Conservation (phyloP, 2,329 filamentous ascomycete species). For the Trichophyton equinum region DNA sequence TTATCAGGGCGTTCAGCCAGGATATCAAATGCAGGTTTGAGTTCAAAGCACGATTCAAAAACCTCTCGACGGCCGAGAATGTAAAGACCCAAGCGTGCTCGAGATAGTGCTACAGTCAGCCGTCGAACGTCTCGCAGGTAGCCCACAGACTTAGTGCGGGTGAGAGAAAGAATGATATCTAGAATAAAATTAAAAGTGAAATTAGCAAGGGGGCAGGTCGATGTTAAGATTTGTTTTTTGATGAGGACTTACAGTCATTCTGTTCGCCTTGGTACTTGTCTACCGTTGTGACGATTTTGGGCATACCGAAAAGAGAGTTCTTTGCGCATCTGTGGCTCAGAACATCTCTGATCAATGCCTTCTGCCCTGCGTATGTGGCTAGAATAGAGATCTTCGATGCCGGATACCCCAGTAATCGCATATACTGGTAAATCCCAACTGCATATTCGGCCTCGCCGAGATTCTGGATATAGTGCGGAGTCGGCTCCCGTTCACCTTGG, state of each 20-base stretch:
- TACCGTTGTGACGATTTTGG: constrained; percentile 81
- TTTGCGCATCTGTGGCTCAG: constrained; percentile 68
- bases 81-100: constrained; percentile 82
- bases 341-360: constrained; percentile 77
- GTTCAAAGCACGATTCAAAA: constrained; percentile 79
- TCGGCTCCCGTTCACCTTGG: constrained; percentile 74
- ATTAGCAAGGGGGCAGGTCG: not conserved
- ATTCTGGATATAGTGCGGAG: constrained; percentile 92
- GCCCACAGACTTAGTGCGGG: constrained; percentile 74
- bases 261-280: constrained; percentile 99
- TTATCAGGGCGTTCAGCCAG: constrained; percentile 69
- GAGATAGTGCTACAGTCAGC: constrained; percentile 85
- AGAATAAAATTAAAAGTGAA: not conserved
- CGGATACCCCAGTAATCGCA: constrained; percentile 89
- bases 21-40: constrained; percentile 72
- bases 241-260: constrained; percentile 61
- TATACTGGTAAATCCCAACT: constrained; percentile 91
- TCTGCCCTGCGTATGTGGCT: constrained; percentile 86
- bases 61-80: constrained; percentile 77
- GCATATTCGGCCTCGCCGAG: constrained; percentile 94
- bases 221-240: not conserved
- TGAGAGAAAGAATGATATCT: constrained; percentile 91
- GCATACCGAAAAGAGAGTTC: constrained; percentile 76
- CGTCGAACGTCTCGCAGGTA: constrained; percentile 89
- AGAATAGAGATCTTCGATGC: constrained; percentile 74